Percentiles rank a stretch among this genome's conserved stretches.
Conservation (phyloP, 495 filamentous ascomycete species). For the Penicillium taxi region DNA sequence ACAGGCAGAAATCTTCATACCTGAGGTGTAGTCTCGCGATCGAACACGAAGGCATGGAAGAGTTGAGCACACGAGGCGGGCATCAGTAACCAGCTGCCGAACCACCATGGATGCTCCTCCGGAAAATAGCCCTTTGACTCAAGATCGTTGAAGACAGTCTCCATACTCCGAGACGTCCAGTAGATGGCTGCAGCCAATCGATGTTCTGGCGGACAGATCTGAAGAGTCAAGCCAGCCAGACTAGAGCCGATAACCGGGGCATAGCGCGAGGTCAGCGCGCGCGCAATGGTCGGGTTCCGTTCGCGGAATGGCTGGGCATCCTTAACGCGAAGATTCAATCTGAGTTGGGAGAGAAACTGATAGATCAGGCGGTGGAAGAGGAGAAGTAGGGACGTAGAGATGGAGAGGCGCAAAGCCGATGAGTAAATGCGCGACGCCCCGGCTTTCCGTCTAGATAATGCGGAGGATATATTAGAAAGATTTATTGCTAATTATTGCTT, state of each 20-base stretch:
- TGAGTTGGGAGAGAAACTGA: conserved; percentile 78
- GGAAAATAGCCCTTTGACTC: conserved; percentile 76
- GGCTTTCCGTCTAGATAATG: conserved; percentile 25
- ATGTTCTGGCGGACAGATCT: conserved; percentile 69
- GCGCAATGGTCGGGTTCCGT: conserved; percentile 69
- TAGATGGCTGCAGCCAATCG: conserved; percentile 72
- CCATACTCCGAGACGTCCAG: conserved; percentile 66
- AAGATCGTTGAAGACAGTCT: conserved; percentile 76
- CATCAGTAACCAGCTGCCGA: conserved; percentile 94
- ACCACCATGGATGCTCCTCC: conserved; percentile 76
- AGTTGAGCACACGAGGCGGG: conserved; percentile 87
- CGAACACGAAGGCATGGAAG: conserved; percentile 86
- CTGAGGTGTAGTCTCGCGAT: conserved; percentile 76
- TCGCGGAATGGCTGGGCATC: conserved; percentile 67
- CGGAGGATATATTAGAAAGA: background rate
- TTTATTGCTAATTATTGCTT: background rate
- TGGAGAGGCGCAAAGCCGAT: conserved; percentile 65
- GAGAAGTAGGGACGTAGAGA: conserved; percentile 75
- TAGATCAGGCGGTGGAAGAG: conserved; percentile 82
- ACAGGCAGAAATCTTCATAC: conserved; percentile 21
- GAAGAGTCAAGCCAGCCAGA: conserved; percentile 72
- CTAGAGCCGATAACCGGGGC: conserved; percentile 85
- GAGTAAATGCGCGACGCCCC: conserved; percentile 55
- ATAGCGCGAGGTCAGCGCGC: conserved; percentile 67
- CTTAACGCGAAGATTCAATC: conserved; percentile 65